These are phyloP conservation scores for Suillus decipiens DNA, from an alignment of 768 basidiomycete species.

Conservation along the genomic window DNA sequence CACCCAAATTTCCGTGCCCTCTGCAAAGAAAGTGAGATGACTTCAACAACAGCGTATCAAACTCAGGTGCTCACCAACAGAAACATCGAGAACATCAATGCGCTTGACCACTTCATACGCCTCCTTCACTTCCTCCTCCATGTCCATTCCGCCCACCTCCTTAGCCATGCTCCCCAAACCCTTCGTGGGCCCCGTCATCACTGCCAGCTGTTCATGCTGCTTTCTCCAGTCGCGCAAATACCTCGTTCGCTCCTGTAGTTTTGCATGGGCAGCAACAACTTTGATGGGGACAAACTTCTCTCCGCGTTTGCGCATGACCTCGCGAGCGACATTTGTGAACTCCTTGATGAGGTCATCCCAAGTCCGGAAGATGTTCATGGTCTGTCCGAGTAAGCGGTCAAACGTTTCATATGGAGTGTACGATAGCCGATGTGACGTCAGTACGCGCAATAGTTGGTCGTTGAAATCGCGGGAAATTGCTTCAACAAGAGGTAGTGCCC, in stretches of 20 bases:
- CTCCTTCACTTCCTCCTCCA: slow-evolving; percentile 96
- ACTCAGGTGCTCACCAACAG: slow-evolving; percentile 61
- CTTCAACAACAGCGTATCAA: not conserved
- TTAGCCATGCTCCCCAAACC: slow-evolving; percentile 73
- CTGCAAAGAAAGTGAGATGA: slow-evolving; percentile 40
- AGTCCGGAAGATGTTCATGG: slow-evolving; percentile 75
- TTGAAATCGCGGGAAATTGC: slow-evolving; percentile 98
- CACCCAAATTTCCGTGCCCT: slow-evolving; percentile 98
- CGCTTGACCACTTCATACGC: slow-evolving; percentile 98
- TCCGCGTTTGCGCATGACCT: slow-evolving; percentile 83
- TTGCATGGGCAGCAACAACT: slow-evolving; percentile 86
- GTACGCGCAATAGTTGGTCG: slow-evolving; percentile 87
- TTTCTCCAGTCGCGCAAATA: slow-evolving; percentile 93
- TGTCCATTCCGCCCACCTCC: slow-evolving; percentile 89
- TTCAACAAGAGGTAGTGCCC: slow-evolving; percentile 94
- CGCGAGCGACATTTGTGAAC: slow-evolving; percentile 90
- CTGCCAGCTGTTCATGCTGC: slow-evolving; percentile 95
- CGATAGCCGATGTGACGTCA: slow-evolving; percentile 88
- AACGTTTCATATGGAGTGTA: slow-evolving; percentile 96
- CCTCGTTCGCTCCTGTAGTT: slow-evolving; percentile 82
- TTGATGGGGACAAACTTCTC: slow-evolving; percentile 98
- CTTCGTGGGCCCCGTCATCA: slow-evolving; percentile 95
- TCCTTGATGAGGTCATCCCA: slow-evolving; percentile 94
- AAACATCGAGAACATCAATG: slow-evolving; percentile 94
- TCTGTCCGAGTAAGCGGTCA: slow-evolving; percentile 77